phyloP scores from a whole-genome alignment of 306 rosid genomes.

The Quercus parvula region DNA sequence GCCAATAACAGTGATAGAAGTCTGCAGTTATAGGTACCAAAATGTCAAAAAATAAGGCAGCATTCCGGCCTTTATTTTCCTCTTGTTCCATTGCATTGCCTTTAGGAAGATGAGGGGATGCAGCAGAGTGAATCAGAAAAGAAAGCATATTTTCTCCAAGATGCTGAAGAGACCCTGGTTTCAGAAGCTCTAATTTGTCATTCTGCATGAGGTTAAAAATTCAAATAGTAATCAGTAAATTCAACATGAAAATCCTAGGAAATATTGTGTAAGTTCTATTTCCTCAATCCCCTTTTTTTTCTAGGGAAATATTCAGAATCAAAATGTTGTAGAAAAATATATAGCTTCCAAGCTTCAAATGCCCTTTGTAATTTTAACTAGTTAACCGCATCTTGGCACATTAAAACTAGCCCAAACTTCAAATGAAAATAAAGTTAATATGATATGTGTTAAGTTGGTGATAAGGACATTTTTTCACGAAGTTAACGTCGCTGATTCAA shows the following conservation, averaged over 20 bases:
- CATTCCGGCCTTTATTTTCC: constrained; percentile 42
- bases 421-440: not conserved
- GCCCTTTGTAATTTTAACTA: not conserved
- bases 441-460: too few species aligned
- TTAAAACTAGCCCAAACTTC: not conserved
- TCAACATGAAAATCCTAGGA: not conserved
- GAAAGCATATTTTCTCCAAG: constrained; percentile 99
- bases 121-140: constrained; percentile 71
- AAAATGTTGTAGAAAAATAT: not conserved
- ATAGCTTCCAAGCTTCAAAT: not conserved
- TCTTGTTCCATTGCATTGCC: constrained; percentile 38
- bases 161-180: constrained; percentile 90
- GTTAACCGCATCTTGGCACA: not conserved
- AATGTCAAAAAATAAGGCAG: constrained; percentile 76
- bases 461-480: not conserved
- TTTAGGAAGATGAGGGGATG: constrained; percentile 67
- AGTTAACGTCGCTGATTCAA: not conserved
- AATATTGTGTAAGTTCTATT: not conserved
- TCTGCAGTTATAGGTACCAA: constrained; percentile 50
- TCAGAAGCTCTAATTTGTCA: constrained; percentile 81
- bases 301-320: not conserved
- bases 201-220: constrained; percentile 54
- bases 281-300: not conserved
- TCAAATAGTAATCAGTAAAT: not conserved
- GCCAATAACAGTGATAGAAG: constrained; percentile 21